Evolutionary conservation across 208 protist genomes (phyloP), one percentile per base, ranked within the genome.

Genomic region (Leishmania martiniquensis): DNA sequence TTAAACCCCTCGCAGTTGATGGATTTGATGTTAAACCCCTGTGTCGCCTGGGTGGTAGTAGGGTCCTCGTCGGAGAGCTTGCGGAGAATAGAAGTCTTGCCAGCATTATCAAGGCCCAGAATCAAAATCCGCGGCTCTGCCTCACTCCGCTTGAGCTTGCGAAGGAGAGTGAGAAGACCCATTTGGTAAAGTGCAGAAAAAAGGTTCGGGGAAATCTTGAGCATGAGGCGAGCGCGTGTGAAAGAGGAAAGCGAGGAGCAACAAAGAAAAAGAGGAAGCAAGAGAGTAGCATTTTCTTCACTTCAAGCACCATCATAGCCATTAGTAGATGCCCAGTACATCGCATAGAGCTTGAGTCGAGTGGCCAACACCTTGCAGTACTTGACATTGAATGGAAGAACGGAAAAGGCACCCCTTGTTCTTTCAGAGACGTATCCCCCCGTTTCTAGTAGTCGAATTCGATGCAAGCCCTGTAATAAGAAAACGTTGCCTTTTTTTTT

Each of bases 21-120:
- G 34, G 97, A 98, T 88, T 99, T 99, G 80, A 99, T 99, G 91
- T 99, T 99, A 85, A 99, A 99, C 0, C 99, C 99, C 74, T 99
- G 97, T 17, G 99, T 99, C 5, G 99, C 98, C 76, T 97, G 98
- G 37, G 98, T 99, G 13, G 96, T 93, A 1, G 90, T 95, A 17
- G 98, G 96, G 75, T 99, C 98, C 78, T 99, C 98, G 62, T 98
- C 93, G 52, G 93, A 94, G 13, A 99, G 90, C 81, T 98, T 95
- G 68, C 98, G 97, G 29, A 99, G 85, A 76, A 99, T 98, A 10
- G 98, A 99, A 0, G 98, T 99, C 86, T 99, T 99, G 7, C 98
- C 98, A 22, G 99, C 99, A 81, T 99, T 99, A 85, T 99, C 99
- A 25, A 99, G 92, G 1, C 98, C 99, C 34, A 99, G 84, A 85